These are phyloP conservation scores for Apiospora arundinis DNA, from an alignment of 2,329 filamentous ascomycete genomes.

Conservation along the genomic window DNA sequence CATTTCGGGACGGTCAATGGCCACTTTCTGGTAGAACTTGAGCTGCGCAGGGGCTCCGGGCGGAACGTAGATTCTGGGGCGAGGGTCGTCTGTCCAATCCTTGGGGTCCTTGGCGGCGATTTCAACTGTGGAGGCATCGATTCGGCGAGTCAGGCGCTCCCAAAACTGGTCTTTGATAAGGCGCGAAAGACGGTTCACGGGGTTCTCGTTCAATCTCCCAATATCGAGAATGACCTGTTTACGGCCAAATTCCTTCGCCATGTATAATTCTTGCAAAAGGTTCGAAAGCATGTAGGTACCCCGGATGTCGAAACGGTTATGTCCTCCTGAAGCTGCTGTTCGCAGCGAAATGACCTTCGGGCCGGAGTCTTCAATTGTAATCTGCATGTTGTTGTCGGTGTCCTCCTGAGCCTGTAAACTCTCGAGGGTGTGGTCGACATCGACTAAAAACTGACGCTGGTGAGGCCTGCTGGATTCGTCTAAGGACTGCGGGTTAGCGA, in stretches of 20 bases:
- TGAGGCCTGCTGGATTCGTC: constrained; percentile 75
- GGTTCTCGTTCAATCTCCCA: constrained; percentile 91
- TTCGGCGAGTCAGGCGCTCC: constrained; percentile 86
- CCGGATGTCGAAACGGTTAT: constrained; percentile 87
- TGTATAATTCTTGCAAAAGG: constrained; percentile 89
- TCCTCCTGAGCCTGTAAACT: constrained; percentile 85
- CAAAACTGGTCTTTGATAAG: constrained; percentile 92
- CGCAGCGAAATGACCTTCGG: constrained; percentile 89
- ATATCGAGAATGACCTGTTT: constrained; percentile 92
- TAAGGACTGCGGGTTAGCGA: constrained; percentile 42
- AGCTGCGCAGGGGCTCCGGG: constrained; percentile 83
- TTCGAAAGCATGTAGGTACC: constrained; percentile 98
- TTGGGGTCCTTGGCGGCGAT: constrained; percentile 89
- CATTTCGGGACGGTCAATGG: constrained; percentile 79
- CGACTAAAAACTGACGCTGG: constrained; percentile 79
- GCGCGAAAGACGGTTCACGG: constrained; percentile 84
- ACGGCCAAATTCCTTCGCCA: constrained; percentile 89
- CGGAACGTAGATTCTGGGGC: constrained; percentile 91
- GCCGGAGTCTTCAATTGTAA: constrained; percentile 94
- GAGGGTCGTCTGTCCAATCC: constrained; percentile 90
- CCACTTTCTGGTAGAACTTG: constrained; percentile 86
- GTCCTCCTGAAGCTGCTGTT: constrained; percentile 84
- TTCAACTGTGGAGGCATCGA: constrained; percentile 88
- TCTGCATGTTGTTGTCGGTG: constrained; percentile 93
- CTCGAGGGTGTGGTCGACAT: constrained; percentile 84